Base-by-base conservation (phyloP, 495 filamentous ascomycete genomes). In the Mycothermus thermophilus region DNA sequence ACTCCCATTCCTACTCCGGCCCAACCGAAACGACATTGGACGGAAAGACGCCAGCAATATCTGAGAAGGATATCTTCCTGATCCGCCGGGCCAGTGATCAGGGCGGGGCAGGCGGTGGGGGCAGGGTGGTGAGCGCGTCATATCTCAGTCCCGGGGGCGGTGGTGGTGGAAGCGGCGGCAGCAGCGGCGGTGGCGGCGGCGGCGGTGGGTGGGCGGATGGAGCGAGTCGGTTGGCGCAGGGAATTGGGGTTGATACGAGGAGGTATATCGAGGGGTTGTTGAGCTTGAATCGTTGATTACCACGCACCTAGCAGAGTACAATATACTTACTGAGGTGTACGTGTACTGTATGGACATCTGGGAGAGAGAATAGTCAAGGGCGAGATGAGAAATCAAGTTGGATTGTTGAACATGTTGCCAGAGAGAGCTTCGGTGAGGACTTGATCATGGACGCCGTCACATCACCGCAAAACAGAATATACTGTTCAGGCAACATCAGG, bases 201-300 rank as follows among this genome's bases (percentile, higher is more conserved):
- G 46, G 39, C 6, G 48, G 60, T 28, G 44, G 67, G 42, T 62
- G 67, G 62, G 51, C 74, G 18, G 75, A 73, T 37, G 72, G 71
- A 8, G 72, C 80, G 0, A 69, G 65, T 17, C 71, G 72, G 37
- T 50, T 92, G 37, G 79, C 77, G n/a, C 83, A 88, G 54, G 86
- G 86, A 3, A 77, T 94, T 44, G 86, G 86, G 0, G 66, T 93
- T 38, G 85, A 94, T 70, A 81, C 85, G 26, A 68, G 77, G 54
- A 71, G 72, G 47, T 94, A 93, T 60, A 80, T 93, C 40, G 86
- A 93, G 48, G 77, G 73, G 9, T 53, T 94, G 37, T 58, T 94
- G 43, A 84, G 72, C 49, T 54, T 93, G 54, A 79, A 80, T 55
- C 60, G 76, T 48, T 86, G 50, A 66, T 18, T 7, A 10, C 3